These are phyloP conservation scores for Diaporthe citri DNA, from an alignment of 2,329 filamentous ascomycete genomes.

Conservation along the genomic window DNA sequence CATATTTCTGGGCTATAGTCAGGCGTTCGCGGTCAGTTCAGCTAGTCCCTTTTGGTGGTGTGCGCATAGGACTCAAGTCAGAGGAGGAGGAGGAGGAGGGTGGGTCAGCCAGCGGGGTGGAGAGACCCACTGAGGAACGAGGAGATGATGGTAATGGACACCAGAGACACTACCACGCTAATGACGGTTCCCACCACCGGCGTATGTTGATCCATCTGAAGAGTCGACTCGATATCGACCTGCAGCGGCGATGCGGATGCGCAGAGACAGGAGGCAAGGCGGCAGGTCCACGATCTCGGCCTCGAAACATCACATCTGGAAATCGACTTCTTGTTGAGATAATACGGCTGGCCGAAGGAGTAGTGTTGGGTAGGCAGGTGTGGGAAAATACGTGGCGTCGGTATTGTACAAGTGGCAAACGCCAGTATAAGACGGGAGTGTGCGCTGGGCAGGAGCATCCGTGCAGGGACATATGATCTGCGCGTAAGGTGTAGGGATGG, in stretches of 20 bases:
- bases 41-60: slow-evolving; percentile 2
- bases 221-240: slow-evolving; percentile 20
- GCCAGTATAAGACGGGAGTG: background rate
- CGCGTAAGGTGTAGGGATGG: slow-evolving; percentile 1
- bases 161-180: slow-evolving; percentile 37
- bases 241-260: slow-evolving; percentile 8
- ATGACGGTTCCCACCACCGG: slow-evolving; percentile 25
- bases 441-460: slow-evolving; percentile 3
- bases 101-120: background rate
- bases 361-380: background rate
- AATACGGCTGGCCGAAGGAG: background rate
- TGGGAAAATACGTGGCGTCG: background rate
- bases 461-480: slow-evolving; percentile 27
- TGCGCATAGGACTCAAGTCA: background rate
- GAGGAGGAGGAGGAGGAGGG: background rate
- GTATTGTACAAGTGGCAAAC: slow-evolving; percentile 10
- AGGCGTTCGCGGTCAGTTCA: slow-evolving; percentile 11
- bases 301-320: slow-evolving; percentile 26
- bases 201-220: slow-evolving; percentile 17
- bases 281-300: slow-evolving; percentile 15
- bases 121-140: slow-evolving; percentile 39
- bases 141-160: slow-evolving; percentile 41
- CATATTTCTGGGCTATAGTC: slow-evolving; percentile 52
- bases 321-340: background rate
- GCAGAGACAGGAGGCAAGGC: slow-evolving; percentile 23